phyloP scores from a whole-genome alignment of 768 basidiomycete species.

The Boletus barrowsii region DNA sequence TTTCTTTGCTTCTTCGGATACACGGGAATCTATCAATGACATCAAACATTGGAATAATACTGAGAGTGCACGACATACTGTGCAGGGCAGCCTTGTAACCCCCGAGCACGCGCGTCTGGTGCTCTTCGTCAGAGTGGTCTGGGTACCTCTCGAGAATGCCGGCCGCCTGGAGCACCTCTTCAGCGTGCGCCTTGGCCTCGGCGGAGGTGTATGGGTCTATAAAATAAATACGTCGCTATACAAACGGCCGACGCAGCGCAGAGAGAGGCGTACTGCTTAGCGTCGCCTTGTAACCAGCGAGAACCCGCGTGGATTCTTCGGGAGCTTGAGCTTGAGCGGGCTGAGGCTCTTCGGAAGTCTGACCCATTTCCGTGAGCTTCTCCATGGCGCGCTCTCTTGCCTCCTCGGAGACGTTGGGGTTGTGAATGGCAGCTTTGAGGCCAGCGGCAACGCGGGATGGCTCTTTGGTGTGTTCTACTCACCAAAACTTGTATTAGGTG shows the following conservation, averaged over 20 bases:
- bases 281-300: constrained; percentile 52
- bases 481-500: not conserved
- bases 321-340: not conserved
- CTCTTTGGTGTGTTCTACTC: constrained; percentile 36
- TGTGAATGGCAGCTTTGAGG: constrained; percentile 55
- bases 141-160: constrained; percentile 36
- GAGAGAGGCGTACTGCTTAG: constrained; percentile 36
- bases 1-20: constrained; percentile 46
- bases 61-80: constrained; percentile 33
- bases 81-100: constrained; percentile 56
- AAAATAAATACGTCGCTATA: no score
- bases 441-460: constrained; percentile 50
- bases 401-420: constrained; percentile 54
- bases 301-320: constrained; percentile 21
- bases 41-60: not conserved
- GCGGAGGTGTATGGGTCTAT: constrained; percentile 43
- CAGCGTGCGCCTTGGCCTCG: constrained; percentile 52
- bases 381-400: constrained; percentile 50
- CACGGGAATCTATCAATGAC: constrained; percentile 38
- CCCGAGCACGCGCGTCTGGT: constrained; percentile 45
- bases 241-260: not conserved
- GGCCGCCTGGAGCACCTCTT: constrained; percentile 48
- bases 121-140: constrained; percentile 35
- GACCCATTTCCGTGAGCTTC: constrained; percentile 42
- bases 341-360: not conserved